phyloP scores from a whole-genome alignment of 768 basidiomycete genomes.

The Pleurotus citrinopileatus region DNA sequence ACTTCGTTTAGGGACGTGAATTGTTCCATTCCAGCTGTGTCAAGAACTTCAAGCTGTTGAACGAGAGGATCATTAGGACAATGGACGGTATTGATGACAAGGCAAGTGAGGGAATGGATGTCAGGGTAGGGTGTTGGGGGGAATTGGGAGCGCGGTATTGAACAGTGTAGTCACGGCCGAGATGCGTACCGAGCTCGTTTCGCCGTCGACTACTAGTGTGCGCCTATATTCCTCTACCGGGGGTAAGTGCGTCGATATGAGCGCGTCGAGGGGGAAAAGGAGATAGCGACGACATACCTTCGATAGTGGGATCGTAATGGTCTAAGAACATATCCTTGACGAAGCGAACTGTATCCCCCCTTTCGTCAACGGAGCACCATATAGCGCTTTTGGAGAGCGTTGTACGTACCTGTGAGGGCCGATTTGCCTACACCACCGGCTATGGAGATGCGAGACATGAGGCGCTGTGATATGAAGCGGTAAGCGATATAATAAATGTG shows the following conservation, averaged over 20 bases:
- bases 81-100: background rate
- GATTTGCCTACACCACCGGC: conserved; percentile 91
- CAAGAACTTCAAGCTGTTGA: conserved; percentile 70
- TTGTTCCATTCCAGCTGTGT: conserved; percentile 86
- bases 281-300: conserved; percentile 52
- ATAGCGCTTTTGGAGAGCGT: no score
- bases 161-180: no score
- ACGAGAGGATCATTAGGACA: conserved; percentile 1
- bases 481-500: conserved; percentile 15
- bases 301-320: conserved; percentile 81
- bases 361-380: no score
- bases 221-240: conserved; percentile 68
- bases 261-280: background rate
- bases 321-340: conserved; percentile 71
- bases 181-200: conserved; percentile 57
- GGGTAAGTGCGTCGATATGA: conserved; percentile 14
- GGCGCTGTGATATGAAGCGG: conserved; percentile 8
- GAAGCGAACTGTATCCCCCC: conserved; percentile 74
- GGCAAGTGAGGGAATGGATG: background rate
- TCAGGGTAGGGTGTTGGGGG: conserved; percentile 4
- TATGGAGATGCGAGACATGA: conserved; percentile 29
- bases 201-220: conserved; percentile 62
- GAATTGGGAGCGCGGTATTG: conserved; percentile 9
- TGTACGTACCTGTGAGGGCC: conserved; percentile 57
- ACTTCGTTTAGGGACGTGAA: conserved; percentile 79